Percentiles rank a stretch among this genome's conserved stretches.
These are phyloP conservation scores for Iris macrosiphon DNA, from an alignment of 106 monocot species.

Conservation along the genomic window DNA sequence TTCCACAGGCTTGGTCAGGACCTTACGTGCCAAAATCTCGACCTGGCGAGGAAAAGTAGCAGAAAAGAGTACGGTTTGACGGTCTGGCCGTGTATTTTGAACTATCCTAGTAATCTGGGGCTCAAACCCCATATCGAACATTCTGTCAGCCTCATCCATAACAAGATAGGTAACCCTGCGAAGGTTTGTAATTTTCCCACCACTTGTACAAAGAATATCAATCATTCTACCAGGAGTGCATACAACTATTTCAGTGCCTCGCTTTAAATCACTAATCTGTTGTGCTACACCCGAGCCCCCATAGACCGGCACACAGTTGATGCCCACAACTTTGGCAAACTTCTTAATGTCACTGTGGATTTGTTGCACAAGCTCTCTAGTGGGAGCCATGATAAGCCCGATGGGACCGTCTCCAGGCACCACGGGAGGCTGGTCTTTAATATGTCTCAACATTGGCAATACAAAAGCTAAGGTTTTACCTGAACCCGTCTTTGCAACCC, in stretches of 20 bases:
- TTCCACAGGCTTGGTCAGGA: constrained; percentile 84
- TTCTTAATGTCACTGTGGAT: constrained; percentile 90
- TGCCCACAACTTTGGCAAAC: constrained; percentile 64
- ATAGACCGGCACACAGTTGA: constrained; percentile 87
- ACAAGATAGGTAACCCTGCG: constrained; percentile 90
- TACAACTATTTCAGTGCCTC: constrained; percentile 96
- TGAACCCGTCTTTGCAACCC: constrained; percentile 94
- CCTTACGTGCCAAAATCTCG: constrained; percentile 79
- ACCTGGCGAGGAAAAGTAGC: constrained; percentile 98
- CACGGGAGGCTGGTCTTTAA: constrained; percentile 88
- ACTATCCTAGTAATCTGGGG: constrained; percentile 93
- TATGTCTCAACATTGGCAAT: constrained; percentile 91
- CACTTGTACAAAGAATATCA: constrained; percentile 91
- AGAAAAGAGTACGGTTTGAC: constrained; percentile 93
- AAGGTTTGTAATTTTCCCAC: constrained; percentile 90
- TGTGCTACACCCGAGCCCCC: constrained; percentile 99
- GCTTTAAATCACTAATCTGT: constrained; percentile 93
- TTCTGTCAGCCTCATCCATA: constrained; percentile 99
- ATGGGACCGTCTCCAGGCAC: constrained; percentile 94
- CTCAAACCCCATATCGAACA: constrained; percentile 99
- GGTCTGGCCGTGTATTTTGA: constrained; percentile 85
- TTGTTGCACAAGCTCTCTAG: constrained; percentile 94
- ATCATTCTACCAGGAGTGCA: constrained; percentile 99
- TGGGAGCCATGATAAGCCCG: constrained; percentile 94
- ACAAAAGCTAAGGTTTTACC: constrained; percentile 98